A percentile compares a stretch with the other conserved stretches of the same genome.
These are phyloP conservation scores for Rhizopogon sp. DNA, from an alignment of 768 basidiomycete species.

Conservation along the genomic window DNA sequence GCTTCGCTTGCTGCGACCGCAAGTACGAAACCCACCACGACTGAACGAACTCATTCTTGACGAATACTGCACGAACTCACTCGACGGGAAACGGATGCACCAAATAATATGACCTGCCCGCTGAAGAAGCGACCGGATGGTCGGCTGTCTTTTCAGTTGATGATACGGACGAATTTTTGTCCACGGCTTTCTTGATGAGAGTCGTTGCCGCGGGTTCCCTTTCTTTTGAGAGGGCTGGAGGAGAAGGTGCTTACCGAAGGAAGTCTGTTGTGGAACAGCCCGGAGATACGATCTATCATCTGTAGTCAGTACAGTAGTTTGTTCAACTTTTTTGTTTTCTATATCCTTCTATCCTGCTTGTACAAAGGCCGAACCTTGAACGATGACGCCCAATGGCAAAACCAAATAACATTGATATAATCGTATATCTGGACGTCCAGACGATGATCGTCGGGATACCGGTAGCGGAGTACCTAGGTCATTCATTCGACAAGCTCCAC, in stretches of 20 bases:
- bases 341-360: slow-evolving; percentile 14
- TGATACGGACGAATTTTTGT: slow-evolving; percentile 5
- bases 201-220: slow-evolving; percentile 22
- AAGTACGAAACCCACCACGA: slow-evolving; percentile 25
- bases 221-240: slow-evolving; percentile 28
- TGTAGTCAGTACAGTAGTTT: slow-evolving; percentile 16
- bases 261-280: slow-evolving; percentile 20
- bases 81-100: slow-evolving; percentile 20
- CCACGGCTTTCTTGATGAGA: slow-evolving; percentile 19
- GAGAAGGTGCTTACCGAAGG: slow-evolving; percentile 16
- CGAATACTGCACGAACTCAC: slow-evolving; percentile 27
- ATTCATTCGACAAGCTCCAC: background rate
- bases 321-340: slow-evolving; percentile 18
- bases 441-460: background rate
- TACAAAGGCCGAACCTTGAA: background rate
- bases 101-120: slow-evolving; percentile 16
- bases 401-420: background rate
- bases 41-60: slow-evolving; percentile 32
- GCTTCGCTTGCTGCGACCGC: slow-evolving; percentile 25
- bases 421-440: background rate
- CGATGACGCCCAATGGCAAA: background rate
- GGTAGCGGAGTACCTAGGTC: background rate
- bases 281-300: slow-evolving; percentile 23
- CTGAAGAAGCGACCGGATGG: slow-evolving; percentile 10
- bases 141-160: slow-evolving; percentile 10